Evolutionary conservation across 108 stramenopile species (phyloP).

Genomic region (Pseudonitzschia pungens): DNA sequence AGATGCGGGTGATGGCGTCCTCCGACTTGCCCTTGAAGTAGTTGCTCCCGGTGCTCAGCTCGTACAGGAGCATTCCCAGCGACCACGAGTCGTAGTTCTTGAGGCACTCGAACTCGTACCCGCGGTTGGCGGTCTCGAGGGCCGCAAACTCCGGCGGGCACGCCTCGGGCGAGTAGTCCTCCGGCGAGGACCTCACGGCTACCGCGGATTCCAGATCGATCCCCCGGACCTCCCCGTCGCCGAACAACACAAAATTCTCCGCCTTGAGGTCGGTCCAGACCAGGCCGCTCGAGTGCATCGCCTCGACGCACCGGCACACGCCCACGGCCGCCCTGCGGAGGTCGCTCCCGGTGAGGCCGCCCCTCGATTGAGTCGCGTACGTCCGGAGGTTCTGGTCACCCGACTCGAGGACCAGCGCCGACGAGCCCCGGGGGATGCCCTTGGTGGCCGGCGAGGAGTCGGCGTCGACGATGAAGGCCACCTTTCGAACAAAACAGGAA

Average conservation of each 20-base stretch:
- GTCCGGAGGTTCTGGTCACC: constrained; percentile 71
- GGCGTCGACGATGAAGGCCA: constrained; percentile 39
- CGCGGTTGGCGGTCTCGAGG: constrained; percentile 57
- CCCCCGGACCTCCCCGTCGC: not conserved
- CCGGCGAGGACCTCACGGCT: constrained; percentile 56
- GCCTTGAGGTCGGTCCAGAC: constrained; percentile 92
- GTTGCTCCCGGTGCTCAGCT: constrained; percentile 63
- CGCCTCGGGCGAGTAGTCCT: constrained; percentile 89
- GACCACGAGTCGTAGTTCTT: constrained; percentile 83
- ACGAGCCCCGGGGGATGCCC: constrained; percentile 28
- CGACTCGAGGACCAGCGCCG: constrained; percentile 79
- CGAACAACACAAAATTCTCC: constrained; percentile 73
- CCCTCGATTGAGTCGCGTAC: constrained; percentile 14
- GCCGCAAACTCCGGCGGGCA: constrained; percentile 87
- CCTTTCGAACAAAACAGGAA: constrained; percentile 41
- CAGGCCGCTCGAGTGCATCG: constrained; percentile 61
- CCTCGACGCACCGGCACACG: constrained; percentile 66
- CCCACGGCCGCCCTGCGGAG: constrained; percentile 19
- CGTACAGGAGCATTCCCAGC: constrained; percentile 79
- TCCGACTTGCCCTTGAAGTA: constrained; percentile 60
- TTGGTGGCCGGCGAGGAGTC: constrained; percentile 4
- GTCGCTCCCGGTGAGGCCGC: not conserved
- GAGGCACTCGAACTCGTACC: constrained; percentile 58
- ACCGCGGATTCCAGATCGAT: constrained; percentile 71
- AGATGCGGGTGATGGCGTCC: not conserved